A percentile compares a stretch with the other conserved stretches of the same genome.
These are phyloP conservation scores for Gillenia trifoliata DNA, from an alignment of 306 rosid genomes.

Conservation along the genomic window DNA sequence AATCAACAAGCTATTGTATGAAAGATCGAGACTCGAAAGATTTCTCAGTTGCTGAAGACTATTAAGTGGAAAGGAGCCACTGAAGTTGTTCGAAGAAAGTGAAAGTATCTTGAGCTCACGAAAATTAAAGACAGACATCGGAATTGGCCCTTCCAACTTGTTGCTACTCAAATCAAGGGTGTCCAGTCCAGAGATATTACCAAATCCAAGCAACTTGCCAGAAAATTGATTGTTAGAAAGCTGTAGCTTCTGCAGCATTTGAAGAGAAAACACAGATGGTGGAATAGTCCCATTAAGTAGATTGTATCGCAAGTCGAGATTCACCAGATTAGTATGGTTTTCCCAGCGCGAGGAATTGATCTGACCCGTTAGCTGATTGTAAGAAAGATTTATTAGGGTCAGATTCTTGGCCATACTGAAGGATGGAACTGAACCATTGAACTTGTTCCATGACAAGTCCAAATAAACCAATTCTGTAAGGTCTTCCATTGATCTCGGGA, in stretches of 20 bases:
- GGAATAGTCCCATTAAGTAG: constrained; percentile 25
- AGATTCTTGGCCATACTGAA: constrained; percentile 17
- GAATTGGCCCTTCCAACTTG: constrained; percentile 41
- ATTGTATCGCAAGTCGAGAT: constrained; percentile 23
- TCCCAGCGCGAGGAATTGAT: constrained; percentile 21
- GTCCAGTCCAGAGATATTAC: constrained; percentile 2
- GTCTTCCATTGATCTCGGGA: constrained; percentile 17
- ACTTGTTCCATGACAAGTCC: constrained; percentile 7
- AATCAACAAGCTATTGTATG: constrained; percentile 28
- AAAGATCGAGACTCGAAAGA: constrained; percentile 36
- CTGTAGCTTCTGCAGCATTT: constrained; percentile 2
- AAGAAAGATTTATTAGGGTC: constrained; percentile 10
- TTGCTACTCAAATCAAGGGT: constrained; percentile 51
- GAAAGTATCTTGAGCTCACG: constrained; percentile 1
- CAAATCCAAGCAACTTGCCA: constrained; percentile 7
- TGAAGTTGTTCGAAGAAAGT: constrained; percentile 44
- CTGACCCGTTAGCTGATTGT: constrained; percentile 20
- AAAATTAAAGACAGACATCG: constrained; percentile 16
- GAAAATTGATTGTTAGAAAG: constrained; percentile 20
- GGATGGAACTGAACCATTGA: constrained; percentile 30
- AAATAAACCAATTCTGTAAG: constrained; percentile 16
- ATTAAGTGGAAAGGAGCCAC: constrained; percentile 18
- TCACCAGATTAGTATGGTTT: constrained; percentile 14
- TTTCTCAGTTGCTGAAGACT: constrained; percentile 6
- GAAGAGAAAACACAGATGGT: constrained; percentile 16